These are phyloP conservation scores for Blastobotrys illinoisensis DNA, from an alignment of 1,139 yeast species.

Conservation along the genomic window DNA sequence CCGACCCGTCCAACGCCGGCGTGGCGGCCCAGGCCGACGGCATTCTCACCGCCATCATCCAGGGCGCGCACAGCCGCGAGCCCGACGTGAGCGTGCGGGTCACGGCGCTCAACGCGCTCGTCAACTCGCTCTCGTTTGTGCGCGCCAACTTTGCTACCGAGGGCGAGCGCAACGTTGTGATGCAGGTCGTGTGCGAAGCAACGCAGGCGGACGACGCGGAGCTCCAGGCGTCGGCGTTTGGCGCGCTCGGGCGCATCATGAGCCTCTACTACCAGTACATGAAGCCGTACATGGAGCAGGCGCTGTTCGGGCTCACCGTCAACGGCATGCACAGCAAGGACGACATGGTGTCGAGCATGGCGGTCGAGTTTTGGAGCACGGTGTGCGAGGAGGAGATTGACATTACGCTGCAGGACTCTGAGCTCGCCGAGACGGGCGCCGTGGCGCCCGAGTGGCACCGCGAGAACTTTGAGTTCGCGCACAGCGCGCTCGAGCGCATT, in stretches of 20 bases:
- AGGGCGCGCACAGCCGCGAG: slow-evolving; percentile 86
- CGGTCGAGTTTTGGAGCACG: slow-evolving; percentile 97
- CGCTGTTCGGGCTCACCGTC: slow-evolving; percentile 83
- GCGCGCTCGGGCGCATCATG: slow-evolving; percentile 92
- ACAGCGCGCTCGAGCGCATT: slow-evolving; percentile 75
- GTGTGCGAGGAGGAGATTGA: slow-evolving; percentile 95
- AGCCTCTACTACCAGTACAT: slow-evolving; percentile 79
- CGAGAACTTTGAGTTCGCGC: slow-evolving; percentile 62
- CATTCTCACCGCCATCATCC: slow-evolving; percentile 89
- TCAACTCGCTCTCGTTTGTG: slow-evolving; percentile 85
- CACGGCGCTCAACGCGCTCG: slow-evolving; percentile 88
- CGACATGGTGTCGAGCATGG: slow-evolving; percentile 94
- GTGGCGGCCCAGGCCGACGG: slow-evolving; percentile 85
- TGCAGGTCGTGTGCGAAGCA: slow-evolving; percentile 99
- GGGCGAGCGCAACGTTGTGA: slow-evolving; percentile 91
- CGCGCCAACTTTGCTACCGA: slow-evolving; percentile 83
- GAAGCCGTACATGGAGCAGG: slow-evolving; percentile 97
- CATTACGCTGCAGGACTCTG: slow-evolving; percentile 57
- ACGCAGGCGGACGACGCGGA: slow-evolving; percentile 82
- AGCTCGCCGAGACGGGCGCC: slow-evolving; percentile 17
- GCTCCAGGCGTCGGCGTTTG: slow-evolving; percentile 91
- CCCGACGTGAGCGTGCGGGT: slow-evolving; percentile 69
- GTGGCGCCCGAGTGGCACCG: slow-evolving; percentile 23
- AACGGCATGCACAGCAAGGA: slow-evolving; percentile 84
- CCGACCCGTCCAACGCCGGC: slow-evolving; percentile 78